Evolutionary conservation across 1,139 yeast genomes (phyloP).

Genomic region (Pichia sp.): DNA sequence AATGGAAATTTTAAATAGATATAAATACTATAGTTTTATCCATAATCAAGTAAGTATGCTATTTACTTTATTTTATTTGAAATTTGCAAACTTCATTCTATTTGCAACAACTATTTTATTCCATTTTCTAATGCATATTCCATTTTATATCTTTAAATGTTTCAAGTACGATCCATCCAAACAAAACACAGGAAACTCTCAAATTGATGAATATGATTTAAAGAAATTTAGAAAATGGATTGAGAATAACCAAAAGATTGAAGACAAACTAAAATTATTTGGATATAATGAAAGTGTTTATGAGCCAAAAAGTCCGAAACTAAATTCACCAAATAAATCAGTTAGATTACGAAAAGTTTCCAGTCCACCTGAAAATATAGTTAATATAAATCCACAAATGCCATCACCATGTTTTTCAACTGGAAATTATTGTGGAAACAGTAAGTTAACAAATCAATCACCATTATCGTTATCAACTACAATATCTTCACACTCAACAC

Average conservation of each 20-base stretch:
- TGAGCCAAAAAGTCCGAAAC: neutral
- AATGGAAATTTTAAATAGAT: conserved; percentile 3
- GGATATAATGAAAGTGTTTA: neutral
- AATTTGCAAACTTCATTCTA: conserved; percentile 17
- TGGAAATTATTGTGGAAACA: neutral
- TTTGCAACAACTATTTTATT: neutral
- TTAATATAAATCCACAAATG: neutral
- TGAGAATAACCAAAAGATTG: neutral
- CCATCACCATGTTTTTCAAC: neutral
- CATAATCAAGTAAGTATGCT: conserved; percentile 14
- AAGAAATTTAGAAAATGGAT: conserved; percentile 4
- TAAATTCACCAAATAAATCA: neutral
- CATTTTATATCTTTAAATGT: conserved; percentile 1
- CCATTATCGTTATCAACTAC: neutral
- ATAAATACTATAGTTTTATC: conserved; percentile 11
- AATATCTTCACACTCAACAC: neutral
- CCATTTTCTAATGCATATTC: conserved; percentile 10
- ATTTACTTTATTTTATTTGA: conserved; percentile 15
- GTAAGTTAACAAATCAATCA: neutral
- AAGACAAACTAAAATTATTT: neutral
- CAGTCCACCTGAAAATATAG: neutral
- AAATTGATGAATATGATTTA: neutral
- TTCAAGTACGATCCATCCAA: neutral
- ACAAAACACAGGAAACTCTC: neutral
- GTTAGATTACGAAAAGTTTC: neutral